phyloP scores from a whole-genome alignment of 164 flowering plant genomes.

The Aristolochia contorta region DNA sequence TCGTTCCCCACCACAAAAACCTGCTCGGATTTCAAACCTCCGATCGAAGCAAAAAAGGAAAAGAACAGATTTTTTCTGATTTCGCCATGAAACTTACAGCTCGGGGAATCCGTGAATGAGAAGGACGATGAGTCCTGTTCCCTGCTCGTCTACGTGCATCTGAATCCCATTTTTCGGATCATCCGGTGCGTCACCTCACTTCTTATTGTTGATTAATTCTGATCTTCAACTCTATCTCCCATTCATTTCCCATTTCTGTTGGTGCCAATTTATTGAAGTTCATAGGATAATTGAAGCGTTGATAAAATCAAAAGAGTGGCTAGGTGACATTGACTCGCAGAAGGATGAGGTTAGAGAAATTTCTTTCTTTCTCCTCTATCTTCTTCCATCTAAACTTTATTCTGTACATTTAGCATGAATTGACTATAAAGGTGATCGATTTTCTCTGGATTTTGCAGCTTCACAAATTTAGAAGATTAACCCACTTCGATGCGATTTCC shows the following conservation, averaged over 20 bases:
- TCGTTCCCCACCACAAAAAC: conserved; percentile 53
- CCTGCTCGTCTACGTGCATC: conserved; percentile 33
- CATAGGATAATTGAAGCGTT: too few relatives aligned
- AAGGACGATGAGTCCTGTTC: conserved; percentile 24
- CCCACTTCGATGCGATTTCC: too few relatives aligned
- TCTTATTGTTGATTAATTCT: not conserved
- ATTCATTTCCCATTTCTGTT: not conserved
- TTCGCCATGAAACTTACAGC: conserved; percentile 35
- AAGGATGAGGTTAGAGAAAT: too few relatives aligned
- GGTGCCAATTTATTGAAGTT: not conserved
- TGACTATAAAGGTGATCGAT: too few relatives aligned
- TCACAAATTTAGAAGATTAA: too few relatives aligned
- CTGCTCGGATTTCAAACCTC: conserved; percentile 9
- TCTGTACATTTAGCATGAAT: too few relatives aligned
- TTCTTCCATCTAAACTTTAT: too few relatives aligned
- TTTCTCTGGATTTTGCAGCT: too few relatives aligned
- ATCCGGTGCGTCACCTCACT: conserved; percentile 7
- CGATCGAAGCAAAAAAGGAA: not conserved
- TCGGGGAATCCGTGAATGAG: conserved; percentile 35
- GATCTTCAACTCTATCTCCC: not conserved
- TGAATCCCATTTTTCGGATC: conserved; percentile 30
- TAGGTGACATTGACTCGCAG: too few relatives aligned
- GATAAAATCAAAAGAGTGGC: too few relatives aligned
- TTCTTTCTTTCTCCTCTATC: too few relatives aligned
- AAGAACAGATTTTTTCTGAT: conserved; percentile 16